phyloP scores from a whole-genome alignment of 768 basidiomycete species.

The Dendrothele bispora region DNA sequence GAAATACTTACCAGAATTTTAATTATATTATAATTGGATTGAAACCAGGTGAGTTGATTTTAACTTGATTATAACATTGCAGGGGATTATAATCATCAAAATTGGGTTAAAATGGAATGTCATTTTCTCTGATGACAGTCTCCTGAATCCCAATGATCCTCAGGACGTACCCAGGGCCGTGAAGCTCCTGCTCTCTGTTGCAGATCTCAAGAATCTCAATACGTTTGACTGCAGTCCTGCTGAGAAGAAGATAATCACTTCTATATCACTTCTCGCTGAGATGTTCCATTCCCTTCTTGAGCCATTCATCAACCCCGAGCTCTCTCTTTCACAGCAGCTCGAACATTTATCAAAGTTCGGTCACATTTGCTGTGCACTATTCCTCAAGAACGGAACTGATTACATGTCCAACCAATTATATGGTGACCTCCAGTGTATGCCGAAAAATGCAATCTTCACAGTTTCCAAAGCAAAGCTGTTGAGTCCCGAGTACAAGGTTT shows the following conservation, averaged over 20 bases:
- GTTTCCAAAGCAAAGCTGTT: conserved; percentile 22
- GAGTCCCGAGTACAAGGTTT: conserved; percentile 16
- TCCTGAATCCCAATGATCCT: conserved; percentile 27
- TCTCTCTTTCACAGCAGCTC: conserved; percentile 27
- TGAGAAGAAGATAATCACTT: background rate
- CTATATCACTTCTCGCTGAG: conserved; percentile 12
- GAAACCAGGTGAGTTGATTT: too few species aligned
- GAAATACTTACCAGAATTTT: too few species aligned
- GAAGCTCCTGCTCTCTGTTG: conserved; percentile 19
- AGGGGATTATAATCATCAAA: too few species aligned
- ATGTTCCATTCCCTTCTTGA: conserved; percentile 15
- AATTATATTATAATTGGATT: too few species aligned
- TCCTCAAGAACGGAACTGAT: conserved; percentile 12
- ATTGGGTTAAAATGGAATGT: too few species aligned
- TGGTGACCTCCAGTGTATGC: conserved; percentile 26
- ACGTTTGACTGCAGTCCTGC: background rate
- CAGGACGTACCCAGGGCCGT: conserved; percentile 33
- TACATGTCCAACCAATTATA: conserved; percentile 32
- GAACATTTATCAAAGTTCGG: conserved; percentile 21
- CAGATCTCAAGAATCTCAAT: conserved; percentile 1
- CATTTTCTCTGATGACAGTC: too few species aligned
- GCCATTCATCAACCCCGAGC: conserved; percentile 20
- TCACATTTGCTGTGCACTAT: conserved; percentile 23
- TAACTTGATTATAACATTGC: too few species aligned
- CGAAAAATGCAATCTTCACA: conserved; percentile 21